Base-by-base conservation (phyloP, 306 rosid species). In the Dryas drummondii region DNA sequence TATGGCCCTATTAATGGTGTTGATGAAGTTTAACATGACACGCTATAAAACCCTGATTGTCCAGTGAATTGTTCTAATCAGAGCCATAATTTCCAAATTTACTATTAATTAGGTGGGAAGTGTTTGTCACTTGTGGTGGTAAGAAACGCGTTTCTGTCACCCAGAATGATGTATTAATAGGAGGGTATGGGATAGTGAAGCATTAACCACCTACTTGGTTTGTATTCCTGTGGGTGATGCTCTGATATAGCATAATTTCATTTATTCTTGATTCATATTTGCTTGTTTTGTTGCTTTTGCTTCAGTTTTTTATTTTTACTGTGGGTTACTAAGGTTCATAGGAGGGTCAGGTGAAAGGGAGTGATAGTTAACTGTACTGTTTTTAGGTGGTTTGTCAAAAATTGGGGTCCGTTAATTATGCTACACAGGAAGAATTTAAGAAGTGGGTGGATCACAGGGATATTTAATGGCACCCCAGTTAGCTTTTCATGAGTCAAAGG, bases 381-480 rank as follows among this genome's bases (percentile, higher is more conserved):
- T 8, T 53, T 47, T 11, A 3, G 32, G 1, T 3, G 27, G 57
- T 52, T 55, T 3, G 70, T 1, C 8, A 40, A 8, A 44, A n/a
- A 17, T 48, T 44, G 40, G 44, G 66, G 53, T 40, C 11, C 41
- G 22, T 17, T 66, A 47, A 22, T 22, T 72, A 52, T 47, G 75
- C 11, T 32, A 41, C 19, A 60, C 72, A 6, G 71, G 71, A 17
- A 56, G 73, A 9, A 19, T 51, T 60, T 68, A 70, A 15, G 15
- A 45, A 68, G 76, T 50, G 19, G 84, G 26, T 76, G 83, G 80
- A 54, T 42, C 72, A 67, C 54, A 26, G 26, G 71, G 80, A 70
- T 83, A 70, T 84, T 86, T 85, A 77, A 84, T 77, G 82, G 63
- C 62, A 62, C 49, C 37, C 65, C 66, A 59, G 68, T 22, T 26